A percentile compares a stretch with the other conserved stretches of the same genome.
Evolutionary conservation across 345 rosid genomes (phyloP).

Genomic region (Psidium guajava): DNA sequence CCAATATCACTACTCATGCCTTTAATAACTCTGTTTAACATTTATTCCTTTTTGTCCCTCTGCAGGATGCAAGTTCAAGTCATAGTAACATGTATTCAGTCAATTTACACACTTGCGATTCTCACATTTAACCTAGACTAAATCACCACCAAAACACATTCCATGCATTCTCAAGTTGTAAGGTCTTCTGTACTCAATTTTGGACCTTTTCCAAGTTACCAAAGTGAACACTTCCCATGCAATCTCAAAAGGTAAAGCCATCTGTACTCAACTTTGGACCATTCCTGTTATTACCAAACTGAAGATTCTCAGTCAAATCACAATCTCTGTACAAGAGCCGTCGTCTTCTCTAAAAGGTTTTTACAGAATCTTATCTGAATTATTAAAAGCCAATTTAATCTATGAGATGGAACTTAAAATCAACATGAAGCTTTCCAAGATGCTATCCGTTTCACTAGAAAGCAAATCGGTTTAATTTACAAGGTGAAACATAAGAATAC

Average conservation of each 20-base stretch:
- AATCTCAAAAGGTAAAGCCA: not conserved
- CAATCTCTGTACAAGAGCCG: not conserved
- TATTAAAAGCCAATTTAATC: not conserved
- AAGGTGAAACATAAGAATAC: constrained; percentile 9
- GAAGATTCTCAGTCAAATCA: not conserved
- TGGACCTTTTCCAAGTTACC: not conserved
- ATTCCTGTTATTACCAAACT: not conserved
- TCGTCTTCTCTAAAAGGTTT: not conserved
- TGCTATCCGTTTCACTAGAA: not conserved
- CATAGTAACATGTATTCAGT: not conserved
- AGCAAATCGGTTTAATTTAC: not conserved
- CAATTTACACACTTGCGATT: not conserved
- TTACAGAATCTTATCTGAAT: not conserved
- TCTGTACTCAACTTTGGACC: not conserved
- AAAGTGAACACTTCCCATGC: not conserved
- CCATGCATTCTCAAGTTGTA: not conserved
- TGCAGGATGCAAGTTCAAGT: not conserved
- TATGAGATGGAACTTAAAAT: not conserved
- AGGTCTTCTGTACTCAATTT: not conserved
- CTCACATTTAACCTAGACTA: not conserved
- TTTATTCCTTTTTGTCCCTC: not conserved
- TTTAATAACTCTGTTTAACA: not conserved
- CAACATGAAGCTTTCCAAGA: not conserved
- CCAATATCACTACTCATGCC: not conserved
- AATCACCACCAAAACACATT: not conserved